Evolutionary conservation across 2,329 filamentous ascomycete species (phyloP), one percentile per base, ranked within the genome.

Genomic region (Laburnicola sp.): DNA sequence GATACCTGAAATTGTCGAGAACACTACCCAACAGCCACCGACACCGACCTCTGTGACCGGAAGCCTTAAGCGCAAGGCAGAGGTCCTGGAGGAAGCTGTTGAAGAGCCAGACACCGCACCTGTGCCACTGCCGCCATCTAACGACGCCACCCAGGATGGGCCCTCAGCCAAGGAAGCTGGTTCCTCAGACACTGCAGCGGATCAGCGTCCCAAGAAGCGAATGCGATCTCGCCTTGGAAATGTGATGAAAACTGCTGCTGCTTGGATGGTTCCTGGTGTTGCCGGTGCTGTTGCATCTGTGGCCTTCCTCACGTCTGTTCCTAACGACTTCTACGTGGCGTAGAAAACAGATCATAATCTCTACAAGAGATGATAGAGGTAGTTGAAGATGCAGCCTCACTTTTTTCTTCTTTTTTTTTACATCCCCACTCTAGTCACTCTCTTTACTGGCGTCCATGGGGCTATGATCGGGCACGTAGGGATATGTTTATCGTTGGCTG

Each of bases 1-100:
- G 3, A 71, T 70, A 35, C 55, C 60, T 1, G 66, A 71, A 42
- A 70, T 70, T 35, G 64, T 70, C 4, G 69, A 70, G 22, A 44
- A 58, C 23, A 39, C 44, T 11, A 48, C 54, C 1, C 57, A 66
- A 28, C 63, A 69, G 30, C 66, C 69, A 11, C 64, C 58, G 4
- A 69, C 68, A 1, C 65, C 69, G 2, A 60, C 57, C 6, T 69
- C 68, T 22, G 45, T 66, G 2, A 64, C 48, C 10, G 28, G 58
- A 2, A 55, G 52, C 38, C 45, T 61, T 45, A 72, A 71, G 57
- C 69, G 69, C 11, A 71, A 70, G 32, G 68, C 68, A 2, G 65
- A 69, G 22, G 62, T 58, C 1, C 34, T 66, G 4, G 63, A 55
- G 16, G 53, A 57, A 4, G 55, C 62, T 8, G 42, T 26, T 23